phyloP scores from a whole-genome alignment of 2,329 filamentous ascomycete genomes.

The Diaporthe citri region DNA sequence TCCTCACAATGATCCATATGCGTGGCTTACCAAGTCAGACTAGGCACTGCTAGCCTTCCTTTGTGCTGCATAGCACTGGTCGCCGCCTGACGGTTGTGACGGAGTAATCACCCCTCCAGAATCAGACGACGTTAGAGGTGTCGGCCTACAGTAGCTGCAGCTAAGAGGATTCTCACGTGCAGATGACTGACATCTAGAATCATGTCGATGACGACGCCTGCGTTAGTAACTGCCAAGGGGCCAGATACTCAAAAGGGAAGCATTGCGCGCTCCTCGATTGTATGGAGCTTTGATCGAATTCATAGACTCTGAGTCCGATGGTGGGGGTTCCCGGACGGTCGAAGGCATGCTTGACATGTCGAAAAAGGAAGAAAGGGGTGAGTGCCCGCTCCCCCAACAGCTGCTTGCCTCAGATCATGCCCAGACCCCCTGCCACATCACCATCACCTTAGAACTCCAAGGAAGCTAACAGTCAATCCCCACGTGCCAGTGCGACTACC shows the following conservation, averaged over 20 bases:
- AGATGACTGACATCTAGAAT: background rate
- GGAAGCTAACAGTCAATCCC: background rate
- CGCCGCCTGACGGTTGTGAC: background rate
- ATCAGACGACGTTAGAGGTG: background rate
- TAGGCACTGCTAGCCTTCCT: background rate
- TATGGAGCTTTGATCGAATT: background rate
- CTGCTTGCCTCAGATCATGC: too few relatives aligned
- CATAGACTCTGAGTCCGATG: slow-evolving; percentile 9
- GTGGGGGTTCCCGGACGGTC: slow-evolving; percentile 37
- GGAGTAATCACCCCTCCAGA: background rate
- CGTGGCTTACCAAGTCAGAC: slow-evolving; percentile 2
- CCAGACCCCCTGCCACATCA: background rate
- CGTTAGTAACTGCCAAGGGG: background rate
- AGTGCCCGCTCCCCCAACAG: background rate
- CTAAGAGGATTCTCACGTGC: background rate
- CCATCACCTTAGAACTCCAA: background rate
- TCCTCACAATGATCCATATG: too few relatives aligned
- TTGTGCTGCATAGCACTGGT: background rate
- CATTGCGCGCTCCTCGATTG: background rate
- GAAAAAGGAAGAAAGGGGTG: slow-evolving; percentile 36
- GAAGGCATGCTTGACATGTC: slow-evolving; percentile 33
- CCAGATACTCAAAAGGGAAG: background rate
- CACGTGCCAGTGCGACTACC: slow-evolving; percentile 43
- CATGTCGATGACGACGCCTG: slow-evolving; percentile 1
- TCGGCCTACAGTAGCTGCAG: background rate